phyloP scores from a whole-genome alignment of 2,329 filamentous ascomycete genomes.

The Mycosphaerella arachidis region DNA sequence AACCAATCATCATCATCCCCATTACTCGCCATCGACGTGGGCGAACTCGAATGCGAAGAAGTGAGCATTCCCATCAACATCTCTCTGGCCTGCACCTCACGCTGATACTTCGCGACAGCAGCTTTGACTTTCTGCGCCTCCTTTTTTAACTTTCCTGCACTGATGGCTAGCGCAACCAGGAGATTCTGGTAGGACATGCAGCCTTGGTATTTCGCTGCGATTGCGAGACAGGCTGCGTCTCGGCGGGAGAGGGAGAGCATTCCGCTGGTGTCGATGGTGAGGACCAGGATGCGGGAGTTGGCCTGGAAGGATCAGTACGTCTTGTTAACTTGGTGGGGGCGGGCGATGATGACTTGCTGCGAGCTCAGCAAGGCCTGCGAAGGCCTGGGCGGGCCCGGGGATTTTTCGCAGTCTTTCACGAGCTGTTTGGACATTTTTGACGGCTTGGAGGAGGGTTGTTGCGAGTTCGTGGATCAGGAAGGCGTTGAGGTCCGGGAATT shows the following conservation, averaged over 20 bases:
- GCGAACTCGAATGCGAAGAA: no score
- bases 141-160: not conserved
- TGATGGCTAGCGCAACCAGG: not conserved
- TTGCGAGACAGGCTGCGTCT: not conserved
- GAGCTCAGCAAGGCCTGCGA: not conserved
- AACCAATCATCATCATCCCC: constrained; percentile 9
- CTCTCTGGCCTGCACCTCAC: not conserved
- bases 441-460: not conserved
- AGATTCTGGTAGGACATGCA: constrained; percentile 2
- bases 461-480: constrained; percentile 4
- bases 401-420: not conserved
- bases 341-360: not conserved
- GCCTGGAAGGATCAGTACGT: not conserved
- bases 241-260: not conserved
- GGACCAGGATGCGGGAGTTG: not conserved
- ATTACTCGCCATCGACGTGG: not conserved
- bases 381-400: not conserved
- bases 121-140: not conserved
- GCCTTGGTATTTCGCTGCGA: constrained; percentile 5
- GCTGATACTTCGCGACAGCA: not conserved
- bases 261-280: not conserved
- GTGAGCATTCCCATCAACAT: not conserved
- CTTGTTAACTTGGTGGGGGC: not conserved
- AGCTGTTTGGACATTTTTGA: not conserved
- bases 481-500: constrained; percentile 5